phyloP scores from a whole-genome alignment of 352 stramenopile genomes.

The Pythium oligandrum region DNA sequence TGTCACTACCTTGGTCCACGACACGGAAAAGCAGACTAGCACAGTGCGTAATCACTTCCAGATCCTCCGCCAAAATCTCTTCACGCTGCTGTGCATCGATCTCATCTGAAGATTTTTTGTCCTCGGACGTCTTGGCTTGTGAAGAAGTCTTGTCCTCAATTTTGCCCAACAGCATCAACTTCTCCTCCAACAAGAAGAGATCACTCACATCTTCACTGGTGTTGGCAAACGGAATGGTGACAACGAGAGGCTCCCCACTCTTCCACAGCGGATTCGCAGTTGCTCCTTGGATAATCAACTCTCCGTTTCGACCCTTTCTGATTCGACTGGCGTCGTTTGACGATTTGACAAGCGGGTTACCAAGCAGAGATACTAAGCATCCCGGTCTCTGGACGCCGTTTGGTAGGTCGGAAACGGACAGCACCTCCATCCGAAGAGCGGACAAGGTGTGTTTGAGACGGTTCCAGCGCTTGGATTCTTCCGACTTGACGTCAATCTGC shows the following conservation, averaged over 20 bases:
- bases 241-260: conserved; percentile 6
- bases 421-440: conserved; percentile 34
- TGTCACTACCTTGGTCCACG: conserved; percentile 24
- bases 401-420: conserved; percentile 40
- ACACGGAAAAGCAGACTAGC: conserved; percentile 48
- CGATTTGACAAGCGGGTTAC: conserved; percentile 18
- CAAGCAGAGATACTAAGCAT: conserved; percentile 46
- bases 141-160: conserved; percentile 5
- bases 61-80: conserved; percentile 12
- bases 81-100: conserved; percentile 3
- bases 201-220: conserved; percentile 6
- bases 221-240: conserved; percentile 15
- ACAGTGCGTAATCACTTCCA: conserved; percentile 25
- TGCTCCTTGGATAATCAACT: conserved; percentile 18
- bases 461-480: conserved; percentile 19
- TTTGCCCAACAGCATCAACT: conserved; percentile 20
- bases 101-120: not conserved
- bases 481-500: conserved; percentile 18
- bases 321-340: conserved; percentile 2
- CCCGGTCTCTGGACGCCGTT: conserved; percentile 22
- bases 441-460: conserved; percentile 34
- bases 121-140: not conserved
- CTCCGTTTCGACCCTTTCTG: conserved; percentile 16
- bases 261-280: conserved; percentile 15
- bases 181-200: conserved; percentile 27